These are phyloP conservation scores for Escallonia rubra DNA, from an alignment of 129 eudicot species.

Conservation along the genomic window DNA sequence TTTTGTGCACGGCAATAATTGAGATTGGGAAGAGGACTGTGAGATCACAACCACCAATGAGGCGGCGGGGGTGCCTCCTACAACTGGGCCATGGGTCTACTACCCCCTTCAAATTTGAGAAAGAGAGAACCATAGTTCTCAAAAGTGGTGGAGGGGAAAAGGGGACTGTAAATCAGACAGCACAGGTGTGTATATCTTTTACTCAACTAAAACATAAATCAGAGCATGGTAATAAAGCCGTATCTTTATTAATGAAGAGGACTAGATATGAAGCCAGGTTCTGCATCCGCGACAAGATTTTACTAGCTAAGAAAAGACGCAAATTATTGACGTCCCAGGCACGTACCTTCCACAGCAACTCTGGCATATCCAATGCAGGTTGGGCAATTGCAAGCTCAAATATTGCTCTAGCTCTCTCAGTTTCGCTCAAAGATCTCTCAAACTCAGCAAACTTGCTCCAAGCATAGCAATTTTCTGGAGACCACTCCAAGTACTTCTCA, in stretches of 20 bases:
- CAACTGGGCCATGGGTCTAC: too few species aligned
- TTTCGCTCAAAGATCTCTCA: constrained; percentile 73
- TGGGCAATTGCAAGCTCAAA: constrained; percentile 94
- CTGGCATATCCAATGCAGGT: constrained; percentile 89
- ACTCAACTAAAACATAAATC: background rate
- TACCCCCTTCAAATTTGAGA: too few species aligned
- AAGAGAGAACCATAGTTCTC: too few species aligned
- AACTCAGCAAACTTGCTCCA: constrained; percentile 85
- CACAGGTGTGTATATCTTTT: too few species aligned
- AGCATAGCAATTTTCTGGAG: constrained; percentile 86
- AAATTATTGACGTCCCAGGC: background rate
- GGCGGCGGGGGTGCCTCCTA: too few species aligned
- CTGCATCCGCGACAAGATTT: too few species aligned
- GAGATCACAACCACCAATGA: too few species aligned
- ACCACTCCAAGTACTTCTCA: constrained; percentile 79
- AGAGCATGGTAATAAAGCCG: background rate
- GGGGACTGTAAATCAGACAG: too few species aligned
- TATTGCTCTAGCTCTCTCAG: constrained; percentile 79
- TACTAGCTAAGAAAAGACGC: background rate
- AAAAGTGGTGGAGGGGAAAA: too few species aligned
- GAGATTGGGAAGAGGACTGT: too few species aligned
- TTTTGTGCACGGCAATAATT: too few species aligned
- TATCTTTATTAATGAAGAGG: background rate
- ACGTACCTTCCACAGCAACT: constrained; percentile 76
- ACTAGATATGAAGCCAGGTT: background rate